phyloP scores from a whole-genome alignment of 257 asterid species.

The Echium plantagineum region DNA sequence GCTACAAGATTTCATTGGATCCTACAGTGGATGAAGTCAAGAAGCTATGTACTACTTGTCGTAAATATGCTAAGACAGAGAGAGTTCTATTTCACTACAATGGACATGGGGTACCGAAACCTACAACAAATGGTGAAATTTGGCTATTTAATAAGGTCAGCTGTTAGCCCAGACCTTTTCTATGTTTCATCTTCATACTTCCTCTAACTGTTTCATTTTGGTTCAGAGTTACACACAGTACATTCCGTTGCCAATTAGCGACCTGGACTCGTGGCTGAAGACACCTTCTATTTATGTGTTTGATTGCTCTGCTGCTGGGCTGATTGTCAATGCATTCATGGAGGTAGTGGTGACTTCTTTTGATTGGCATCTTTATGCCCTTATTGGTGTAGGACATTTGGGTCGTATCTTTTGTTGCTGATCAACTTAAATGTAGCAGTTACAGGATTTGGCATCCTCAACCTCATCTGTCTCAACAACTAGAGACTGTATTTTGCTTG shows the following conservation, averaged over 20 bases:
- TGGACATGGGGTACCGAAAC: constrained; percentile 99
- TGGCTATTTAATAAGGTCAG: constrained; percentile 93
- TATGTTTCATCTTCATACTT: constrained; percentile 7
- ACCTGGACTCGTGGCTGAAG: constrained; percentile 93
- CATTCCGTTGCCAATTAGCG: constrained; percentile 82
- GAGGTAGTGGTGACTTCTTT: constrained; percentile 32
- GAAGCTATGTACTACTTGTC: constrained; percentile 86
- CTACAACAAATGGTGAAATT: constrained; percentile 89
- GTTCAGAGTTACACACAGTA: constrained; percentile 89
- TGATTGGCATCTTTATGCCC: neutral
- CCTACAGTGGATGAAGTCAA: constrained; percentile 97
- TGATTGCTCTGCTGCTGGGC: constrained; percentile 99
- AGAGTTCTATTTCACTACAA: constrained; percentile 95
- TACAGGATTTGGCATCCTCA: constrained; percentile 61
- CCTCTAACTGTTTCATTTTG: constrained; percentile 22
- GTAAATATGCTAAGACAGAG: constrained; percentile 90
- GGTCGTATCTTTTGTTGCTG: neutral
- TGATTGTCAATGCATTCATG: constrained; percentile 74
- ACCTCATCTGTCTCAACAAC: constrained; percentile 35
- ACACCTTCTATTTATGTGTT: constrained; percentile 95
- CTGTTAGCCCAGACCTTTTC: constrained; percentile 4
- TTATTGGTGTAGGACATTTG: constrained; percentile 1
- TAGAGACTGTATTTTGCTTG: constrained; percentile 79
- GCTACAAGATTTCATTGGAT: constrained; percentile 73
- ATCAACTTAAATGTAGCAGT: constrained; percentile 33